phyloP scores from a whole-genome alignment of 129 eudicot genomes.

The Solidago caesia region DNA sequence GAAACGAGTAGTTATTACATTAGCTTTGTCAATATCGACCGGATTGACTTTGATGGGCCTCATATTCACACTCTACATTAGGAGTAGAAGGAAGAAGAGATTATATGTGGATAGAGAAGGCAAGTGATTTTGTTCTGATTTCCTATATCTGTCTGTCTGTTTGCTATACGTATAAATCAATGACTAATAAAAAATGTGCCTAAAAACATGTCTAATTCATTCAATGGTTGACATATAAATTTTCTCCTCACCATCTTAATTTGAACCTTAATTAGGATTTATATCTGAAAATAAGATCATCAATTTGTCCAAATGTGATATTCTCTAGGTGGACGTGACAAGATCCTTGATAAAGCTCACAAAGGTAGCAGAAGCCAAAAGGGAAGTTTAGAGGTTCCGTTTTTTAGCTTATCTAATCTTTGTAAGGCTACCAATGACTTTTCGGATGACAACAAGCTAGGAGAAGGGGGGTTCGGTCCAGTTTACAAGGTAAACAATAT shows the following conservation, averaged over 20 bases:
- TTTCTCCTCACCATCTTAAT: too few relatives aligned
- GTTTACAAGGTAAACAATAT: neutral
- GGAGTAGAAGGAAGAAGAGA: too few relatives aligned
- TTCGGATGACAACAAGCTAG: neutral
- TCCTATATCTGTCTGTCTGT: neutral
- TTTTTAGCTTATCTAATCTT: neutral
- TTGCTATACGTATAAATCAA: neutral
- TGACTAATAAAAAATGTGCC: too few relatives aligned
- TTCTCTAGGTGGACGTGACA: too few relatives aligned
- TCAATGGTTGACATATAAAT: too few relatives aligned
- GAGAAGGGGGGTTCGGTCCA: slow-evolving; percentile 4
- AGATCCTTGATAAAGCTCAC: too few relatives aligned
- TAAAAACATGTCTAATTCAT: too few relatives aligned
- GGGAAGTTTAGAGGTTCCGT: neutral
- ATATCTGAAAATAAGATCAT: neutral
- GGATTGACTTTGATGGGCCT: too few relatives aligned
- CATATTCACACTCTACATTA: too few relatives aligned
- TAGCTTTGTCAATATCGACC: neutral
- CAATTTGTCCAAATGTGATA: too few relatives aligned
- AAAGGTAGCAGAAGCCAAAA: neutral
- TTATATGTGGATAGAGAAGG: too few relatives aligned
- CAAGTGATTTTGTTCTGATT: neutral
- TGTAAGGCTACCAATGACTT: slow-evolving; percentile 6
- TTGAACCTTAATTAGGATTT: neutral
- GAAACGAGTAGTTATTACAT: neutral